Evolutionary conservation across 805 yeast species (phyloP).

Genomic region (Yamadazyma paraphyllophila): DNA sequence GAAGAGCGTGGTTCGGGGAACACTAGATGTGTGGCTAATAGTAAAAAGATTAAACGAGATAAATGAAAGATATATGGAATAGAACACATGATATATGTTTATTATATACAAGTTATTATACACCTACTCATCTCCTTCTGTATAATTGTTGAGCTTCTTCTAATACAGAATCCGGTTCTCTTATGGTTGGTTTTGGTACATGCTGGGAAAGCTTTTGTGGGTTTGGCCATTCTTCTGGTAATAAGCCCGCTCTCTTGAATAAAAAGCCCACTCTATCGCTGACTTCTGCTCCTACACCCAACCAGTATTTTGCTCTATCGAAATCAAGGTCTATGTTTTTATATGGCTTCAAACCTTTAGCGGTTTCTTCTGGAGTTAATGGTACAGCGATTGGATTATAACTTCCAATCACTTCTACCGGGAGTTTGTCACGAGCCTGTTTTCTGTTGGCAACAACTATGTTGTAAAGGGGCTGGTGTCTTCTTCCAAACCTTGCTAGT

Average conservation of each 20-base stretch:
- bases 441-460: conserved; percentile 80
- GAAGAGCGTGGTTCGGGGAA: not conserved
- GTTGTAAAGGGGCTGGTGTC: conserved; percentile 82
- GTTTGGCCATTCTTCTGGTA: conserved; percentile 58
- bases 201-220: conserved; percentile 40
- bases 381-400: conserved; percentile 83
- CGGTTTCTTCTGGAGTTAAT: conserved; percentile 57
- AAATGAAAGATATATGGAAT: too few relatives aligned
- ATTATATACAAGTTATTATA: conserved; percentile 9
- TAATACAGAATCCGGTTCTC: conserved; percentile 21
- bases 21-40: not conserved
- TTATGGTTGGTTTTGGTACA: conserved; percentile 28
- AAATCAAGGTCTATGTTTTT: conserved; percentile 86
- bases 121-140: conserved; percentile 28
- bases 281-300: conserved; percentile 96
- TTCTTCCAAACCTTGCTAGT: conserved; percentile 90
- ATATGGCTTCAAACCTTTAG: conserved; percentile 54
- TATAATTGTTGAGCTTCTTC: conserved; percentile 34
- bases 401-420: conserved; percentile 93
- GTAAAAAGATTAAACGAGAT: too few relatives aligned
- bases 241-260: conserved; percentile 74
- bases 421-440: conserved; percentile 81
- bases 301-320: conserved; percentile 89
- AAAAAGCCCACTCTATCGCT: conserved; percentile 75
- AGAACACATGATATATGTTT: not conserved